Evolutionary conservation across 306 rosid species (phyloP).

Genomic region (Mimosa bimucronata): DNA sequence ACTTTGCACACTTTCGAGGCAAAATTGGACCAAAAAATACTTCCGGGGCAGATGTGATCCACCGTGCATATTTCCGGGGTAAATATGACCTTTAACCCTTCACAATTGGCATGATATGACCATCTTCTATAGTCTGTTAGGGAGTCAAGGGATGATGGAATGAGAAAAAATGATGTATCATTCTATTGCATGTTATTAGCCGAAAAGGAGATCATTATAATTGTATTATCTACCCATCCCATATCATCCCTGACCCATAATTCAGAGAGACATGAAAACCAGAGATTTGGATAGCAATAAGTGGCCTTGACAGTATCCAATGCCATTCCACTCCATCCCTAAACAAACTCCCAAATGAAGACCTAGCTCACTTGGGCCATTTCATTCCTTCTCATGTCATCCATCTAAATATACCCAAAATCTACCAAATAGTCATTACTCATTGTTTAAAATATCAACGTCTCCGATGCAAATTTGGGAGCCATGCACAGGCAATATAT

Average conservation of each 20-base stretch:
- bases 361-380: background rate
- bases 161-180: background rate
- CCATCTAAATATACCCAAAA: background rate
- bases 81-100: too few species aligned
- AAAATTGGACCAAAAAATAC: too few species aligned
- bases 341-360: background rate
- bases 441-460: background rate
- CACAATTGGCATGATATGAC: too few species aligned
- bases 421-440: background rate
- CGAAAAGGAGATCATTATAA: background rate
- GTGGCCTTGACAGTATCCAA: background rate
- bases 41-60: too few species aligned
- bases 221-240: background rate
- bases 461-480: background rate
- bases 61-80: too few species aligned
- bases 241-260: background rate
- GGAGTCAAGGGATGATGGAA: background rate
- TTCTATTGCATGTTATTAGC: background rate
- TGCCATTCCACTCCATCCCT: background rate
- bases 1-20: too few species aligned
- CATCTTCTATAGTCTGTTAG: background rate
- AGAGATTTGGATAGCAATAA: background rate
- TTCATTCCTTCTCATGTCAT: background rate
- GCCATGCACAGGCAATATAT: slow-evolving; percentile 12
- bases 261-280: background rate